Base-by-base conservation (phyloP, 352 stramenopile genomes). In the Pythium scleroteichum region DNA sequence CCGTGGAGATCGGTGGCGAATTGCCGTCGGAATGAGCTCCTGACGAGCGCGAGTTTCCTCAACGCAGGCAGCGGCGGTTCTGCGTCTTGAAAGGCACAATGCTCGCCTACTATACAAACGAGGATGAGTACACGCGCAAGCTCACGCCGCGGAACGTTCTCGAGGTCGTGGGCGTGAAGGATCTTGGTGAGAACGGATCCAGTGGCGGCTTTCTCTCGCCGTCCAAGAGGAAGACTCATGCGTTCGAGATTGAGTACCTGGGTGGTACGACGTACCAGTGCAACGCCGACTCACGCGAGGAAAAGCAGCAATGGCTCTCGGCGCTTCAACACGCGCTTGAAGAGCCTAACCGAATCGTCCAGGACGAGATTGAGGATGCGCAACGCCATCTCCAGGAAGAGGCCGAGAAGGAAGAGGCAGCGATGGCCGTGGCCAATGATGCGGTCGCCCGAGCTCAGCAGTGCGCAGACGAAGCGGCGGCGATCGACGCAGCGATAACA, bases 31-130 rank as follows among this genome's bases (percentile, higher is more conserved):
- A 41, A 9, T n/a, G 55, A 57, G 23, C 33, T 13, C 6, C 42
- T 53, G 16, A 19, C 0, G 14, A 24, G n/a, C 22, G 24, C 17
- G 14, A 16, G 26, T 48, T 54, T 1, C 8, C 20, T 13, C 8
- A 9, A 16, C 13, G 17, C 53, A 92, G 83, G 79, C 79, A 88
- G 47, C 78, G 79, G 9, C 69, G 81, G 56, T 93, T 82, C 53
- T 87, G 76, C 49, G 84, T 90, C 32, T 75, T 90, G 3, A 88
- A 93, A 55, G 82, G 82, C 53, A 90, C 79, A 0, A 91, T 93
- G 84, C 71, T 93, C 24, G 65, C 76, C 8, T 82, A 78, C 40
- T 91, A 90, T 64, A 61, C 65, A 4, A 77, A 54, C 19, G 62
- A 80, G 26, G 71, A 90, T 42, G 84, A 92, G 29, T 73, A 66